Base-by-base conservation (phyloP, 2,329 filamentous ascomycete species). In the Fusarium albidum region DNA sequence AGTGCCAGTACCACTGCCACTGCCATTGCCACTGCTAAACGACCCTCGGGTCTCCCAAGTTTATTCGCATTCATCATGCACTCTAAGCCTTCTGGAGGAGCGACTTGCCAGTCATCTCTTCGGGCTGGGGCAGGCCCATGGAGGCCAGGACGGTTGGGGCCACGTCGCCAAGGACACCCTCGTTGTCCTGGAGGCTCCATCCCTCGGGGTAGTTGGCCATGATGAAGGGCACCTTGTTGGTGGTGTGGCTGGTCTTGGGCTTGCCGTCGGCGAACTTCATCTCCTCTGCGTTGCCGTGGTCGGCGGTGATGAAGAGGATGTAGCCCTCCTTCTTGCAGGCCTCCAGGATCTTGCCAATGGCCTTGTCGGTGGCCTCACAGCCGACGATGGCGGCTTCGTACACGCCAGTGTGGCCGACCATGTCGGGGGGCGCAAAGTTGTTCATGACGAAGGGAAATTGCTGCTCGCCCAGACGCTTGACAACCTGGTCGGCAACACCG, bases 391-490 rank as follows among this genome's bases (percentile, higher is more conserved):
- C 95, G 26, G 95, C 94, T 68, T 98, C 89, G 78, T 98, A 98
- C 55, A 96, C 92, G 71, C 95, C 95, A 10, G 95, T 99, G 81
- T 99, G 95, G 66, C 95, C 95, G 63, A 99, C 95, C 95, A 99
- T 99, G 79, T 99, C 95, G 14, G 95, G 95, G 34, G 95, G 95
- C 34, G 95, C 95, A 77, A 99, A 98, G 86, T 99, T 99, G 87
- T 98, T 97, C 95, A 99, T 99, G 75, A 99, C 82, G 72, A 99
- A 98, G 71, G 95, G 92, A 78, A 93, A 97, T 71, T 90, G 87
- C 70, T 89, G 86, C 75, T 96, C 91, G 21, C 76, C 84, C 63
- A 99, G 88, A 53, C 93, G 88, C 82, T 97, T 95, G 74, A 81
- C 85, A 54, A 96, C 89, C 80, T 96, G 94, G 69, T 96, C 84